phyloP scores from a whole-genome alignment of 1,139 yeast genomes.

The Candida sojae region DNA sequence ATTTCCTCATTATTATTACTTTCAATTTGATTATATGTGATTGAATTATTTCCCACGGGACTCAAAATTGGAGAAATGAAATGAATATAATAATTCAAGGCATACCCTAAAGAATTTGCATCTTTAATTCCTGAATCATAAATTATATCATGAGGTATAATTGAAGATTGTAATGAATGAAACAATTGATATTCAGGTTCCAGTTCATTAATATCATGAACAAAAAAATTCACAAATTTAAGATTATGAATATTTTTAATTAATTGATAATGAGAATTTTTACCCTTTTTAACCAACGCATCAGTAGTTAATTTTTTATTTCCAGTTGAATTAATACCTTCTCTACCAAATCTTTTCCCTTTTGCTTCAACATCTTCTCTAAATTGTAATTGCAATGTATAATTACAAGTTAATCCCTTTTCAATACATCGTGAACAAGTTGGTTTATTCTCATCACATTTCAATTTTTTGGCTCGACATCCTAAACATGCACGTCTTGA shows the following conservation, averaged over 20 bases:
- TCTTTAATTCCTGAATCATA: slow-evolving; percentile 10
- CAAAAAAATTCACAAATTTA: slow-evolving; percentile 21
- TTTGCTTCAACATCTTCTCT: slow-evolving; percentile 30
- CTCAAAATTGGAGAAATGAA: slow-evolving; percentile 30
- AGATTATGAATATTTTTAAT: slow-evolving; percentile 17
- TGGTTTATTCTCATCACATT: slow-evolving; percentile 51
- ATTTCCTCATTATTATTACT: slow-evolving; percentile 6
- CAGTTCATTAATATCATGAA: slow-evolving; percentile 14
- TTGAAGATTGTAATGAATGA: slow-evolving; percentile 16
- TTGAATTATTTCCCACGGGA: slow-evolving; percentile 23
- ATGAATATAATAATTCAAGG: slow-evolving; percentile 27
- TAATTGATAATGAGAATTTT: slow-evolving; percentile 15
- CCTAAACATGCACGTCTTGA: slow-evolving; percentile 33
- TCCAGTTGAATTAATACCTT: slow-evolving; percentile 27
- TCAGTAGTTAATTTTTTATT: slow-evolving; percentile 12
- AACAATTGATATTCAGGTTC: slow-evolving; percentile 2
- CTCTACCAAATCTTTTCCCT: slow-evolving; percentile 34
- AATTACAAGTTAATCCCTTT: slow-evolving; percentile 30
- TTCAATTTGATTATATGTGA: slow-evolving; percentile 14
- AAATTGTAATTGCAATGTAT: slow-evolving; percentile 26
- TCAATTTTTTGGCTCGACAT: slow-evolving; percentile 33
- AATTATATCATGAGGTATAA: slow-evolving; percentile 25
- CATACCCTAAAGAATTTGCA: slow-evolving; percentile 21
- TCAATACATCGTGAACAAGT: slow-evolving; percentile 37
- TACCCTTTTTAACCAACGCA: slow-evolving; percentile 15